Percentiles rank a stretch among this genome's conserved stretches.
These are phyloP conservation scores for Lactuca saligna DNA, from an alignment of 129 eudicot genomes.

Conservation along the genomic window DNA sequence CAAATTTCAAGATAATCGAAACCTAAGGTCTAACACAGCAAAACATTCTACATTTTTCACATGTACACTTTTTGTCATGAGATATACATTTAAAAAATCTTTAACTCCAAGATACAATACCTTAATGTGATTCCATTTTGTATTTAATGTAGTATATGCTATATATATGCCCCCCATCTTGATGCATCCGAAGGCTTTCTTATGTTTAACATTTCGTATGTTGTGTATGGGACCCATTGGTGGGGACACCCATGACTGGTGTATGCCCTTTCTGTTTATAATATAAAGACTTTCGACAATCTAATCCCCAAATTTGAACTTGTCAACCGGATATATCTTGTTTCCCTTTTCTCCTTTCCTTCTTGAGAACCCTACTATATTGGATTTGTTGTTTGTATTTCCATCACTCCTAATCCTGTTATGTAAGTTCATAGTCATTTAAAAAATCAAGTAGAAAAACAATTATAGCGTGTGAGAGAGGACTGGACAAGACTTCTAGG, in stretches of 20 bases:
- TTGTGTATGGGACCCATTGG: too few relatives aligned
- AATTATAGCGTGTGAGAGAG: not conserved
- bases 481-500: not conserved
- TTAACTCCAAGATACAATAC: slow-evolving; percentile 1
- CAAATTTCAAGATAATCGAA: too few relatives aligned
- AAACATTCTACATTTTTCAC: not conserved
- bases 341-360: slow-evolving; percentile 32
- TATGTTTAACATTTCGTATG: not conserved
- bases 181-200: not conserved
- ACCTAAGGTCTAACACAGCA: too few relatives aligned
- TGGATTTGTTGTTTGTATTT: slow-evolving; percentile 17
- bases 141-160: not conserved
- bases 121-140: slow-evolving; percentile 17
- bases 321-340: slow-evolving; percentile 58
- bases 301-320: slow-evolving; percentile 42
- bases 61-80: not conserved
- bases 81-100: not conserved
- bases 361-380: slow-evolving; percentile 22
- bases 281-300: not conserved
- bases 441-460: not conserved
- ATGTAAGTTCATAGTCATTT: not conserved
- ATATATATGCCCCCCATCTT: not conserved
- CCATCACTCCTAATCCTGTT: slow-evolving; percentile 30
- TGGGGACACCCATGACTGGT: not conserved
- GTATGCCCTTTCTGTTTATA: not conserved